Evolutionary conservation across 495 filamentous ascomycete genomes (phyloP), one percentile per base, ranked within the genome.

Genomic region (Aspergillus conjunctus): DNA sequence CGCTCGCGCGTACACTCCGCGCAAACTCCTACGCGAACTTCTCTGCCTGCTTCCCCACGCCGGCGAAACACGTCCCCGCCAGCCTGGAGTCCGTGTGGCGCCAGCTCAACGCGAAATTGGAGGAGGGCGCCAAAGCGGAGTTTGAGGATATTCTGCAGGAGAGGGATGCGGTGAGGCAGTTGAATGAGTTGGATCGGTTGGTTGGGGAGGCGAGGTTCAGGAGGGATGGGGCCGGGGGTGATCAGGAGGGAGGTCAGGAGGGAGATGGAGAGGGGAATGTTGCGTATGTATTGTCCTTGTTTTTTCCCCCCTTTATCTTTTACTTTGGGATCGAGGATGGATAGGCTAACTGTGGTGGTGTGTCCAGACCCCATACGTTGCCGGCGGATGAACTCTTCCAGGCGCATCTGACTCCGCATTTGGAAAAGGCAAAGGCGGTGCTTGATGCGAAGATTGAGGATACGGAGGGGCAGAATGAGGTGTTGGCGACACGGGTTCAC

Each of bases 121-220:
- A 85, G 58, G 78, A 80, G 58, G 78, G 87, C 53, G 88, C 79
- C 2, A 77, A 69, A 64, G 73, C 77, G 21, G 90, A 96, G 68
- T 97, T 96, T 73, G 88, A 93, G 32, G 78, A 74, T 7, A 92
- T 97, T 61, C 61, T 96, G 51, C 70, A 76, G 30, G 84, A 89
- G 68, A 76, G 91, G 50, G 76, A 86, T 51, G 92, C 93, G 1
- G 83, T 97, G 3, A 63, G 75, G 59, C 84, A 85, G 46, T 76
- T 98, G 57, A 97, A 98, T 78, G 87, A 88, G 65, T 79, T 97
- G 54, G 93, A 98, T 73, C 75, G 77, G 12, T 76, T 96, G 48
- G 81, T 94, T 32, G 77, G 71, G 20, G 91, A 91, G 44, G 93
- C 91, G 26, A 83, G 75, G 62, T 74, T 75, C 60, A 77, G 89